Percentiles rank a stretch among this genome's conserved stretches.
phyloP scores from a whole-genome alignment of 495 filamentous ascomycete species.

The Penicillium roqueforti region DNA sequence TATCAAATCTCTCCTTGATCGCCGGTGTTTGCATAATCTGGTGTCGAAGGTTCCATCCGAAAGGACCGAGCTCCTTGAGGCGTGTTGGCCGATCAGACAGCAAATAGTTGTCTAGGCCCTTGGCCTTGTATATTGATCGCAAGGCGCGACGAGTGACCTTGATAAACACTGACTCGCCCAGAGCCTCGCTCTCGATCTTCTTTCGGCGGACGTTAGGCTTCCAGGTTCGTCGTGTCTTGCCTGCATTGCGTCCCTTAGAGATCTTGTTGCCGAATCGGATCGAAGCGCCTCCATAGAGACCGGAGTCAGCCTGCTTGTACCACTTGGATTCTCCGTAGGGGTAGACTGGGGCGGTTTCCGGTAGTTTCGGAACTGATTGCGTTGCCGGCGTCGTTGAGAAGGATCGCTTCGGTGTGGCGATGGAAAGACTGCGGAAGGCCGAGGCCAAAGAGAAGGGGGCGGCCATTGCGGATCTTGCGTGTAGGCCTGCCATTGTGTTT shows the following conservation, averaged over 20 bases:
- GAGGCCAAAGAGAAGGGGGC: slow-evolving; percentile 37
- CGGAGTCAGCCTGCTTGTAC: slow-evolving; percentile 85
- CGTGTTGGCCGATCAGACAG: slow-evolving; percentile 66
- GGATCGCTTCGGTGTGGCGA: slow-evolving; percentile 38
- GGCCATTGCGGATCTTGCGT: slow-evolving; percentile 30
- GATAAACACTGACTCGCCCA: slow-evolving; percentile 63
- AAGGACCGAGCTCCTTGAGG: slow-evolving; percentile 78
- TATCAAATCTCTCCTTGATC: slow-evolving; percentile 55
- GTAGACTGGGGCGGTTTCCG: slow-evolving; percentile 62
- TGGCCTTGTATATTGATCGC: slow-evolving; percentile 80
- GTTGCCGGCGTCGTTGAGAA: slow-evolving; percentile 40
- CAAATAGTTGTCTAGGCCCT: slow-evolving; percentile 88
- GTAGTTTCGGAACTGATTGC: slow-evolving; percentile 34
- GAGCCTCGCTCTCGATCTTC: slow-evolving; percentile 64
- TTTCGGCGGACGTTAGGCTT: slow-evolving; percentile 80
- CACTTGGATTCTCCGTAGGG: slow-evolving; percentile 73
- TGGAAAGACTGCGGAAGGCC: slow-evolving; percentile 41
- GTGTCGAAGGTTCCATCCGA: slow-evolving; percentile 86
- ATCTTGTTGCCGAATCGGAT: slow-evolving; percentile 94
- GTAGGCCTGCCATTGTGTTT: slow-evolving; percentile 33
- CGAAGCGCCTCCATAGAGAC: slow-evolving; percentile 72
- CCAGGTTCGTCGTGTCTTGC: slow-evolving; percentile 84
- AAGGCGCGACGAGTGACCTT: slow-evolving; percentile 73
- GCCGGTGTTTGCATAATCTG: slow-evolving; percentile 69
- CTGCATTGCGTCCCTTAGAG: slow-evolving; percentile 62